Evolutionary conservation across 2,329 filamentous ascomycete species (phyloP).

Genomic region (Coniochaeta hoffmannii): DNA sequence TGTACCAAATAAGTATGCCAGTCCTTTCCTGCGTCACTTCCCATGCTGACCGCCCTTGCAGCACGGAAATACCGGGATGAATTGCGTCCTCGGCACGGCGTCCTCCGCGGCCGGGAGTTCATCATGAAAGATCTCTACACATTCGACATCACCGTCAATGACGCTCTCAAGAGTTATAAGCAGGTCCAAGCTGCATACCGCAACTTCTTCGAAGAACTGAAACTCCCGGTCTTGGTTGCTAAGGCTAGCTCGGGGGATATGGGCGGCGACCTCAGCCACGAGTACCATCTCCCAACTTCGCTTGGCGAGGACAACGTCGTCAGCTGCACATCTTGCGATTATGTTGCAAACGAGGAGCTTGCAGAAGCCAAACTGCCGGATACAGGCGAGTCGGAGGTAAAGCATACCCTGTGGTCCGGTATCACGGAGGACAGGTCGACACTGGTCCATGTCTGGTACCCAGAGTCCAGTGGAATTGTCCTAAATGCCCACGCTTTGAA

Average conservation of each 20-base stretch:
- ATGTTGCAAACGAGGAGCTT: slow-evolving; percentile 85
- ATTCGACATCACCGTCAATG: slow-evolving; percentile 63
- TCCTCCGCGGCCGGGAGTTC: slow-evolving; percentile 85
- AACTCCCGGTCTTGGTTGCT: slow-evolving; percentile 75
- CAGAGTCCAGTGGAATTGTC: slow-evolving; percentile 20
- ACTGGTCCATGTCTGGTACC: slow-evolving; percentile 64
- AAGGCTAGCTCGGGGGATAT: slow-evolving; percentile 94
- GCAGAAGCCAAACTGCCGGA: slow-evolving; percentile 32
- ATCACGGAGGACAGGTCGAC: slow-evolving; percentile 61
- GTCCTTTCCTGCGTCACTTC: neutral
- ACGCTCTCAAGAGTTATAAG: slow-evolving; percentile 75
- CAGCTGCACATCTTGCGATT: slow-evolving; percentile 64
- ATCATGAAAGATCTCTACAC: slow-evolving; percentile 98
- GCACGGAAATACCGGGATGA: slow-evolving; percentile 94
- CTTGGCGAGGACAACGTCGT: slow-evolving; percentile 84
- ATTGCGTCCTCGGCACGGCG: slow-evolving; percentile 75
- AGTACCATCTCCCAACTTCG: slow-evolving; percentile 77
- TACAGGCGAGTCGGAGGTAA: neutral
- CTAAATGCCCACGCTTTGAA: slow-evolving; percentile 57
- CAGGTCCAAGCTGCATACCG: slow-evolving; percentile 67
- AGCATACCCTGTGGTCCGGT: slow-evolving; percentile 42
- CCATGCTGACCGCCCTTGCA: slow-evolving; percentile 22
- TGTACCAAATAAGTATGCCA: slow-evolving; percentile 78
- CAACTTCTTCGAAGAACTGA: slow-evolving; percentile 73
- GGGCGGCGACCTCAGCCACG: slow-evolving; percentile 87